These are phyloP conservation scores for Postia placenta DNA, from an alignment of 768 basidiomycete species.

Conservation along the genomic window DNA sequence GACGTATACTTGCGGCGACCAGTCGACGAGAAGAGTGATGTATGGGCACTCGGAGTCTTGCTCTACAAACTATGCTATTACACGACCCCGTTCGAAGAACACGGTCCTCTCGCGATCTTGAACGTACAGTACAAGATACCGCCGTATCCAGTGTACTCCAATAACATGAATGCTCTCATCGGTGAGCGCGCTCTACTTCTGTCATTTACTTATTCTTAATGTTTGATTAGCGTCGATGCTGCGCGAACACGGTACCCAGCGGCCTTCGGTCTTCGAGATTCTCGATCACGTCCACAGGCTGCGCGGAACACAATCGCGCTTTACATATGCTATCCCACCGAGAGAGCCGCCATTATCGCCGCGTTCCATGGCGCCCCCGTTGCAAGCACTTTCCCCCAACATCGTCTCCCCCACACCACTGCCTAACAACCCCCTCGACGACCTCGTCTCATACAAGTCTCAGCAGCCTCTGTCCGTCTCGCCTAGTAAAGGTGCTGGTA, in stretches of 20 bases:
- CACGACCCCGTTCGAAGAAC: slow-evolving; percentile 98
- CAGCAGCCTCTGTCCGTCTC: slow-evolving; percentile 19
- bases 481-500: slow-evolving; percentile 41
- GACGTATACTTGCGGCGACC: slow-evolving; percentile 80
- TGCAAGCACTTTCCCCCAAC: slow-evolving; percentile 21
- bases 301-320: slow-evolving; percentile 80
- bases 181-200: slow-evolving; percentile 39
- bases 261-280: slow-evolving; percentile 86
- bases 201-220: background rate
- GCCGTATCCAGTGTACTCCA: slow-evolving; percentile 82
- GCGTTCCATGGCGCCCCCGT: slow-evolving; percentile 23
- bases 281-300: slow-evolving; percentile 78
- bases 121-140: slow-evolving; percentile 95
- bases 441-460: slow-evolving; percentile 32
- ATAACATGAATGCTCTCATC: slow-evolving; percentile 76
- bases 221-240: slow-evolving; percentile 73
- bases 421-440: slow-evolving; percentile 25
- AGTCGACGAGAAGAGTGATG: slow-evolving; percentile 91
- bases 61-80: slow-evolving; percentile 99
- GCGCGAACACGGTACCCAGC: slow-evolving; percentile 79
- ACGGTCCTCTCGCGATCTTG: slow-evolving; percentile 91
- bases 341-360: slow-evolving; percentile 44
- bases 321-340: slow-evolving; percentile 56
- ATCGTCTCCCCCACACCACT: slow-evolving; percentile 6
- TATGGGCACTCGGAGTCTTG: slow-evolving; percentile 96